Conservation (phyloP, 257 asterid genomes). For the Lithospermum erythrorhizon region DNA sequence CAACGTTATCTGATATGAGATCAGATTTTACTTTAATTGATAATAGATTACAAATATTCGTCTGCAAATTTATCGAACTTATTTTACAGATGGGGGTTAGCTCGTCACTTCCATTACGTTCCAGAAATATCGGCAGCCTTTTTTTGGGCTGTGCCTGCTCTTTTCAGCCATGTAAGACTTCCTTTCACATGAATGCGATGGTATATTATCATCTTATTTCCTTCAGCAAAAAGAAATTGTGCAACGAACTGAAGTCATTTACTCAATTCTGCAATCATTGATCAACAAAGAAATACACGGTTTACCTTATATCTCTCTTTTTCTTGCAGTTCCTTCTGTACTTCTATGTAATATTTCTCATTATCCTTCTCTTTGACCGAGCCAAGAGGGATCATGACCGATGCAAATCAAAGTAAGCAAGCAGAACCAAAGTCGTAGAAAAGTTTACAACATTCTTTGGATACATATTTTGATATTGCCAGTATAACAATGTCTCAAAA, state of each 20-base stretch:
- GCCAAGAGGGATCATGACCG: slow-evolving; percentile 90
- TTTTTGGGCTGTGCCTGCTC: slow-evolving; percentile 93
- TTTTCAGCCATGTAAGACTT: slow-evolving; percentile 63
- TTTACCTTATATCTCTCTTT: background rate
- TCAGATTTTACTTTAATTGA: background rate
- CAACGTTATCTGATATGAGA: background rate
- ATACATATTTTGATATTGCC: too few species aligned
- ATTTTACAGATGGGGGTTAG: slow-evolving; percentile 79
- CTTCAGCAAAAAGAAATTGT: background rate
- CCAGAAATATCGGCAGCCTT: slow-evolving; percentile 86
- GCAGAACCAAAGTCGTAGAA: background rate
- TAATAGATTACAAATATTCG: background rate
- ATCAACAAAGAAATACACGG: background rate
- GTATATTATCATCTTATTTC: background rate
- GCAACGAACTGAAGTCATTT: background rate
- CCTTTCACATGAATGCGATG: background rate
- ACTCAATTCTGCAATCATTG: background rate
- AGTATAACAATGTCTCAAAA: background rate
- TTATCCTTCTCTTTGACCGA: slow-evolving; percentile 83
- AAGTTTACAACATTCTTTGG: background rate
- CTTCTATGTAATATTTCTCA: slow-evolving; percentile 75
- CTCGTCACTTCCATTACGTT: slow-evolving; percentile 94
- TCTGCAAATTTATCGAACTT: too few species aligned
- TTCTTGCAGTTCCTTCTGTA: slow-evolving; percentile 75
- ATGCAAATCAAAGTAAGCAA: slow-evolving; percentile 82